Percentiles rank a stretch among this genome's conserved stretches.
These are phyloP conservation scores for Ophiostoma novo-ulmi DNA, from an alignment of 2,329 filamentous ascomycete genomes.

Conservation along the genomic window DNA sequence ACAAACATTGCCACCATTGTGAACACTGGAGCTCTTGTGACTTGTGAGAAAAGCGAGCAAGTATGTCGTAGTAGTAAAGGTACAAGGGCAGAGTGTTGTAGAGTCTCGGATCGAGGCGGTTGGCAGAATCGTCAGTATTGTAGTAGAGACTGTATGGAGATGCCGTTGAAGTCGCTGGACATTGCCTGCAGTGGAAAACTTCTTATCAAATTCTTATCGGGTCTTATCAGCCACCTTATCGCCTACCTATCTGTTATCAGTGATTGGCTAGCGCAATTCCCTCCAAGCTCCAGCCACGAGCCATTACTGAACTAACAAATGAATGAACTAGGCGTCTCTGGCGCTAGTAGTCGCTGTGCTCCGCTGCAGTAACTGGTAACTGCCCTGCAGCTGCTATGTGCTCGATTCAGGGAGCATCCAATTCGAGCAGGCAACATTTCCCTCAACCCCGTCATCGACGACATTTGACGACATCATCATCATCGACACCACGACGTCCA, in stretches of 20 bases:
- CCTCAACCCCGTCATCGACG: conserved; percentile 18
- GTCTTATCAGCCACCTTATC: neutral
- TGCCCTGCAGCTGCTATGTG: neutral
- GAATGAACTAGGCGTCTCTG: neutral
- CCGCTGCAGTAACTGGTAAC: neutral
- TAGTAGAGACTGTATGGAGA: neutral
- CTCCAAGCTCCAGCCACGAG: conserved; percentile 15
- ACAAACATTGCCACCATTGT: conserved; percentile 38
- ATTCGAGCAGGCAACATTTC: conserved; percentile 16
- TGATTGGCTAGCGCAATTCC: conserved; percentile 10
- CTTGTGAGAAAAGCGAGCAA: neutral
- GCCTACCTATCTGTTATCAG: neutral
- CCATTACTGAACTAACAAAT: neutral
- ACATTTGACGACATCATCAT: neutral
- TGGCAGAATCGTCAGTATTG: neutral
- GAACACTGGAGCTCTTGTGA: neutral
- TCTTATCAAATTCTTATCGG: conserved; percentile 3
- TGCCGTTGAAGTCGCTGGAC: neutral
- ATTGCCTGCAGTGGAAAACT: conserved; percentile 9
- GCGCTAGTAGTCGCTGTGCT: neutral
- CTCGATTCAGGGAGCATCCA: conserved; percentile 12
- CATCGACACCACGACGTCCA: conserved; percentile 8
- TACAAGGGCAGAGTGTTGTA: neutral
- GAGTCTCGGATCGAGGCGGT: neutral
- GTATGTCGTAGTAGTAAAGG: neutral